Evolutionary conservation across 2,329 filamentous ascomycete genomes (phyloP), one percentile per base, ranked within the genome.

Genomic region (Xylaria sp.): DNA sequence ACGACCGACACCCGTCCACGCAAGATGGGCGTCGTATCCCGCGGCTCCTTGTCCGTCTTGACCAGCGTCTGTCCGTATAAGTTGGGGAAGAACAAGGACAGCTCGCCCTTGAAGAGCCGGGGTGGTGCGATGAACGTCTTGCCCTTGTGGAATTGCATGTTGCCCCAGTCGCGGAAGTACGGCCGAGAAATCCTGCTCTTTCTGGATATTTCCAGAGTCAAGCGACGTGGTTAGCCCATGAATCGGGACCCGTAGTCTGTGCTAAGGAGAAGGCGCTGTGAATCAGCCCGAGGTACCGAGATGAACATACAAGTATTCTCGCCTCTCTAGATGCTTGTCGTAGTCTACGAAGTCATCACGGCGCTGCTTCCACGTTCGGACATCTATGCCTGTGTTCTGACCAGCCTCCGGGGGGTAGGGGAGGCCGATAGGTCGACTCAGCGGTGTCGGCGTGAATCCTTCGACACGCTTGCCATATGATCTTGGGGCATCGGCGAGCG

Each of bases 121-220:
- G 90, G 87, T 37, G 94, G 94, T 19, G 92, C 88, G 53, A 94
- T 81, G 79, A 97, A 99, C 23, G 92, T 92, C 78, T 99, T 99
- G 72, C 95, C 95, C 70, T 93, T 87, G 78, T 95, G 89, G 67
- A 89, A 85, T 54, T 83, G 83, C 76, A 97, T 85, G 78, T 96
- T 95, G 62, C 86, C 87, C 90, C 93, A 97, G 82, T 99, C 94
- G 75, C 93, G 90, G 80, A 97, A 99, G 78, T 99, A 99, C 2
- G 94, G 93, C 60, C 91, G 91, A 13, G 66, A 60, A 0, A 68
- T 58, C 43, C 65, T 64, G 27, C 44, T 46, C 40, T 62, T 64
- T 10, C 65, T 67, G 41, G 19, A 43, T 3, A 10, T 23, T 21
- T 38, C 21, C 21, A 17, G 9, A 37, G 25, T 23, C 1, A 19